Conservation (phyloP, 345 rosid species). For the Salix viminalis region DNA sequence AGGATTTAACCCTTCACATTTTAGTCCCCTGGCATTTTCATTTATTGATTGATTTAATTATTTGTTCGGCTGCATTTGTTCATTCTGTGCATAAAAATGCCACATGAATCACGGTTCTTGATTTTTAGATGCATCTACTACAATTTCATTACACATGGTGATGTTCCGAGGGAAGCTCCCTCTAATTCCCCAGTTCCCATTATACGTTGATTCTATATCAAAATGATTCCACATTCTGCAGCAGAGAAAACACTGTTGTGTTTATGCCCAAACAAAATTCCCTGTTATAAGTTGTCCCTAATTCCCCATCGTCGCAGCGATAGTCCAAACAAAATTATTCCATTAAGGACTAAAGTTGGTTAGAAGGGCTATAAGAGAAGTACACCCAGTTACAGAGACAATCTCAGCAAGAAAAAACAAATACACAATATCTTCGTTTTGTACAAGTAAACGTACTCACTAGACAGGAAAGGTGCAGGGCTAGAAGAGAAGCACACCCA, state of each 20-base stretch:
- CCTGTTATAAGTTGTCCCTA: too few relatives aligned
- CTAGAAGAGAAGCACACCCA: background rate
- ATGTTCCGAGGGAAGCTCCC: background rate
- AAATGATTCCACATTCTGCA: background rate
- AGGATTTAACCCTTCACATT: background rate
- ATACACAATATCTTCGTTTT: background rate
- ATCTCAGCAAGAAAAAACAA: too few relatives aligned
- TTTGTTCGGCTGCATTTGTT: background rate
- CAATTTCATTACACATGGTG: background rate
- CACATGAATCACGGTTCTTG: background rate
- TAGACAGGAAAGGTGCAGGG: conserved; percentile 28
- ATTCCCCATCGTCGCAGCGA: too few relatives aligned
- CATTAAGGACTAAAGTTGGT: background rate
- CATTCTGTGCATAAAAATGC: background rate
- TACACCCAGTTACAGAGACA: too few relatives aligned
- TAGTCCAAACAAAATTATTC: background rate
- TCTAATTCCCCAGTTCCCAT: background rate
- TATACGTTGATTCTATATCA: background rate
- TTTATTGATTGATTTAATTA: too few relatives aligned
- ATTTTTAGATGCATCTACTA: background rate
- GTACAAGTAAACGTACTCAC: background rate
- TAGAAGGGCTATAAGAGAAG: too few relatives aligned
- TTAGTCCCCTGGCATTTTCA: background rate
- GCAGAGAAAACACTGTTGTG: background rate
- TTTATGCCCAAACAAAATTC: background rate